These are phyloP conservation scores for Daldinia concentrica DNA, from an alignment of 495 filamentous ascomycete genomes.

Conservation along the genomic window DNA sequence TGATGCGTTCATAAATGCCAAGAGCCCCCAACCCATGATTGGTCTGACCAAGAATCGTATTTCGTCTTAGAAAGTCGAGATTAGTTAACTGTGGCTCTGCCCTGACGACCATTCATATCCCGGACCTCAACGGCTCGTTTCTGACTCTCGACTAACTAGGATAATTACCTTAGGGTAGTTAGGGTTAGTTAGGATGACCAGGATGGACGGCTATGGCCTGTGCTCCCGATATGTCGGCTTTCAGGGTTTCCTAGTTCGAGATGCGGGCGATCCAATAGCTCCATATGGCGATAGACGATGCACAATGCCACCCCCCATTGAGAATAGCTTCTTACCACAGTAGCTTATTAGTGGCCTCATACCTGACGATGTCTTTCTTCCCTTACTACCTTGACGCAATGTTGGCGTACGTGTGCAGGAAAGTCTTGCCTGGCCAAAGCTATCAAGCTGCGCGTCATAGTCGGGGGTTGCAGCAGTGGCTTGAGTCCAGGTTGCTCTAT, in stretches of 20 bases:
- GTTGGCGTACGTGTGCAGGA: conserved; percentile 18
- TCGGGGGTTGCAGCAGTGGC: conserved; percentile 36
- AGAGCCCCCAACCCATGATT: conserved; percentile 31
- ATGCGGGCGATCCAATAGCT: conserved; percentile 5
- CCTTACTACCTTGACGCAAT: conserved; percentile 8
- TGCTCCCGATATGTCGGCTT: conserved; percentile 11
- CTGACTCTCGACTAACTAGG: conserved; percentile 10
- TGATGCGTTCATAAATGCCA: conserved; percentile 17
- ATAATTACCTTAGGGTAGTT: neutral
- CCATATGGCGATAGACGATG: conserved; percentile 2
- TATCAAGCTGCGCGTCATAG: conserved; percentile 11
- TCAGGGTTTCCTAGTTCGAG: conserved; percentile 6
- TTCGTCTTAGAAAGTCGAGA: conserved; percentile 21
- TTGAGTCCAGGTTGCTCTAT: conserved; percentile 38
- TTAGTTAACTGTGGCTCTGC: conserved; percentile 25
- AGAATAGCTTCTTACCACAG: conserved; percentile 1
- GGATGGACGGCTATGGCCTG: conserved; percentile 9
- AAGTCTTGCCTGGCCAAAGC: conserved; percentile 20
- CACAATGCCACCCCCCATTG: conserved; percentile 6
- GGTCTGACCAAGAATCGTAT: conserved; percentile 30
- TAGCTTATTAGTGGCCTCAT: conserved; percentile 12
- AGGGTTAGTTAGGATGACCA: neutral
- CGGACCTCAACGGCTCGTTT: conserved; percentile 21
- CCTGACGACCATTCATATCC: conserved; percentile 27
- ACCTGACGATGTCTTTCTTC: conserved; percentile 7